Evolutionary conservation across 1,139 yeast species (phyloP).

Genomic region (Blastobotrys aristatus): DNA sequence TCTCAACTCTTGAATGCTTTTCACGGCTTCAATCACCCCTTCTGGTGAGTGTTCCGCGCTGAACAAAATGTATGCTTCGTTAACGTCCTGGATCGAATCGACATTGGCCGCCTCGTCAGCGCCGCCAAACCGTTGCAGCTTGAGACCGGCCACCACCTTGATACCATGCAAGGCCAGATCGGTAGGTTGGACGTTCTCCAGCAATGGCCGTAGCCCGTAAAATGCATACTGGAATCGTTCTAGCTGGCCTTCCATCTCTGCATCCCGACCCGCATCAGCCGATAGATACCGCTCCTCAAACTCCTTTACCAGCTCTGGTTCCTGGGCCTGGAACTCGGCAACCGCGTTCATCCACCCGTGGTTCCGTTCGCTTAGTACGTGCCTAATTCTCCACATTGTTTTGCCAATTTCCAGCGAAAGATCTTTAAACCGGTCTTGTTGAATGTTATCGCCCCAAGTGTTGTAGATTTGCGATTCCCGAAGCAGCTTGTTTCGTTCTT

Average conservation of each 20-base stretch:
- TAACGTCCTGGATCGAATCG: conserved; percentile 37
- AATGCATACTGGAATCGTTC: conserved; percentile 75
- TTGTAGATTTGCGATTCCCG: conserved; percentile 58
- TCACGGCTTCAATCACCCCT: conserved; percentile 48
- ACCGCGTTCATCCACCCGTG: conserved; percentile 62
- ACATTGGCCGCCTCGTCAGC: conserved; percentile 21
- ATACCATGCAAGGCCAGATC: conserved; percentile 65
- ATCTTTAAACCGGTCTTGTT: conserved; percentile 35
- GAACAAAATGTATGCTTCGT: conserved; percentile 48
- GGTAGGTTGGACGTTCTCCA: conserved; percentile 48
- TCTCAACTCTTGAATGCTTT: conserved; percentile 42
- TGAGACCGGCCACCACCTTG: conserved; percentile 59
- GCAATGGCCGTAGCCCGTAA: conserved; percentile 64
- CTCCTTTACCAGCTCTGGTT: conserved; percentile 47
- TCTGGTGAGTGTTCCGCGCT: conserved; percentile 44
- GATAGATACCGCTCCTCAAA: conserved; percentile 56
- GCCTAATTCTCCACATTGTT: conserved; percentile 74
- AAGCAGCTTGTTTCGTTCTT: conserved; percentile 73
- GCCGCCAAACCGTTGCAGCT: conserved; percentile 46
- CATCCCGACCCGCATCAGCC: conserved; percentile 53
- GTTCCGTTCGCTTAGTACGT: conserved; percentile 82
- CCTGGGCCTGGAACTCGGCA: conserved; percentile 42
- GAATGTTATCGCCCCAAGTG: conserved; percentile 32
- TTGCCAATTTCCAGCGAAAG: conserved; percentile 44
- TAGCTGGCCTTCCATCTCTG: conserved; percentile 60